Conservation (phyloP, 805 yeast species). For the Lachancea fermentati region DNA sequence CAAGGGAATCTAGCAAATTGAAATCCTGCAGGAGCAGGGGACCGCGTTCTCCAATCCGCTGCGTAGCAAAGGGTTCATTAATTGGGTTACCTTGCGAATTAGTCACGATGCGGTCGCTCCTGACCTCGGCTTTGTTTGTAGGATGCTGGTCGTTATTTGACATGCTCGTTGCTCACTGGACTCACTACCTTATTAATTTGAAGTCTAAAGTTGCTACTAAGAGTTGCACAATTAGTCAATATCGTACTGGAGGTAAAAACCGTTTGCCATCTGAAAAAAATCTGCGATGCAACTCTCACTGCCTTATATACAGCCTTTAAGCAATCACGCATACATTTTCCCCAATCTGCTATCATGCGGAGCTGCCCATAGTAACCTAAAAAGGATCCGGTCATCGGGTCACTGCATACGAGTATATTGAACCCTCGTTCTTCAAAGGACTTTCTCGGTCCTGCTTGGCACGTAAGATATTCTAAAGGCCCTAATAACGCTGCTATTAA, state of each 20-base stretch:
- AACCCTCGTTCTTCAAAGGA: no score
- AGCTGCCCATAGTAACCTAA: not conserved
- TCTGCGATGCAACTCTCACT: not conserved
- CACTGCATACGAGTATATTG: no score
- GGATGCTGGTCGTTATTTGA: conserved; percentile 15
- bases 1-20: conserved; percentile 70
- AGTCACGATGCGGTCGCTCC: conserved; percentile 50
- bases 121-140: conserved; percentile 27
- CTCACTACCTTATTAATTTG: no score
- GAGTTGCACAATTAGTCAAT: no score
- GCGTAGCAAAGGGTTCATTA: conserved; percentile 69
- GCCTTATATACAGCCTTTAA: not conserved
- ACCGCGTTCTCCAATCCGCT: conserved; percentile 69
- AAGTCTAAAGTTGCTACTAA: no score
- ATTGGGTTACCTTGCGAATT: conserved; percentile 76
- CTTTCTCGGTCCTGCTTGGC: no score
- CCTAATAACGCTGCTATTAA: no score
- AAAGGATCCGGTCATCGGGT: not conserved
- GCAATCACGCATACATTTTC: not conserved
- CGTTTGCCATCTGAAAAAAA: no score
- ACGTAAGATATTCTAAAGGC: no score
- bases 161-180: no score
- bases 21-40: conserved; percentile 79
- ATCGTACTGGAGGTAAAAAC: no score
- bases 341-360: not conserved